Percentiles rank a stretch among this genome's conserved stretches.
Evolutionary conservation across 129 eudicot genomes (phyloP).

Genomic region (Artemisia annua): DNA sequence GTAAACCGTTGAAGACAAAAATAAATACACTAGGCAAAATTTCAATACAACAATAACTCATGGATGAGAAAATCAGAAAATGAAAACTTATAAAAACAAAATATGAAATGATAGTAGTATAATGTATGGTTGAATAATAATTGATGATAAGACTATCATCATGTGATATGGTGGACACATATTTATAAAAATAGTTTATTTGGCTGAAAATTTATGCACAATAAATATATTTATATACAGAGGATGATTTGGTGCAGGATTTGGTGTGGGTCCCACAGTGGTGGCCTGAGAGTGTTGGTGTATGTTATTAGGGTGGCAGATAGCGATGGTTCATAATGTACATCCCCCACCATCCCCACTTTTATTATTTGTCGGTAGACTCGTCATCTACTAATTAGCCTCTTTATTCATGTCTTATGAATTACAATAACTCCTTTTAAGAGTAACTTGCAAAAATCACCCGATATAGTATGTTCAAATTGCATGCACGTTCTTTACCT

Average conservation of each 20-base stretch:
- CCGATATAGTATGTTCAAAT: no score
- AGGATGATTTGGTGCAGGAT: conserved; percentile 35
- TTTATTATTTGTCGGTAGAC: conserved; percentile 9
- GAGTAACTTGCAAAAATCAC: no score
- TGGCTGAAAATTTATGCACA: background rate
- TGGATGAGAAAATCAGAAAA: background rate
- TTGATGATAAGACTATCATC: background rate
- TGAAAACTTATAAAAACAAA: background rate
- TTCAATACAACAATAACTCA: background rate
- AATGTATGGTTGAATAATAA: no score
- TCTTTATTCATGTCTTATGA: no score
- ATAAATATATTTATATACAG: no score
- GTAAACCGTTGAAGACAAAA: no score
- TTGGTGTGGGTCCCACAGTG: conserved; percentile 22
- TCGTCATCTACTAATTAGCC: background rate
- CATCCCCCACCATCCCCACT: background rate
- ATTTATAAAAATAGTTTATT: background rate
- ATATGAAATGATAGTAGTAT: no score
- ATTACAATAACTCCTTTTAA: no score
- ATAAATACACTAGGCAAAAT: no score
- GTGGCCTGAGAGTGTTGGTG: conserved; percentile 24
- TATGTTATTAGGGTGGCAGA: conserved; percentile 30
- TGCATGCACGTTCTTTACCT: no score
- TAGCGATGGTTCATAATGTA: conserved; percentile 32
- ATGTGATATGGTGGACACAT: background rate